These are phyloP conservation scores for Malassezia dermatis DNA, from an alignment of 1,284 basidiomycete genomes.

Conservation along the genomic window DNA sequence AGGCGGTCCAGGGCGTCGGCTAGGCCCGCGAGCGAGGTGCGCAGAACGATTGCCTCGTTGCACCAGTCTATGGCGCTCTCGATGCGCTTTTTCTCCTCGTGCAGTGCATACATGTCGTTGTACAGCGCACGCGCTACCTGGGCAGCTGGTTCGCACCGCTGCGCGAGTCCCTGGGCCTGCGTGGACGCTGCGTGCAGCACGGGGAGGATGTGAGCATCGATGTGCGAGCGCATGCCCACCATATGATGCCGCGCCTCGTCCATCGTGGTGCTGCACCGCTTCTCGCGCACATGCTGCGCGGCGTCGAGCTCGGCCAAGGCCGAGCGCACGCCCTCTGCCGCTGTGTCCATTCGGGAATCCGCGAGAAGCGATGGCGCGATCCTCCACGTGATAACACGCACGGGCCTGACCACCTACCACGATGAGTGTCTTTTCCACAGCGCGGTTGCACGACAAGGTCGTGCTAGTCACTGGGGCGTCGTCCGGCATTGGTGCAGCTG, in stretches of 20 bases:
- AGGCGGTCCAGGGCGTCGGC: conserved; percentile 66
- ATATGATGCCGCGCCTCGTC: background rate
- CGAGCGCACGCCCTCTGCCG: conserved; percentile 7
- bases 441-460: conserved; percentile 61
- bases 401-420: conserved; percentile 11
- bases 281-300: background rate
- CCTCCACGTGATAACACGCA: background rate
- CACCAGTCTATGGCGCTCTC: conserved; percentile 74
- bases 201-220: conserved; percentile 55
- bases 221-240: background rate
- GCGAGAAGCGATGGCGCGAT: background rate
- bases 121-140: conserved; percentile 80
- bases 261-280: background rate
- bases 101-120: conserved; percentile 70
- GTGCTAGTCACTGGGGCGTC: conserved; percentile 77
- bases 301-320: conserved; percentile 1
- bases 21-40: conserved; percentile 70
- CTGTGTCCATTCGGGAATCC: background rate
- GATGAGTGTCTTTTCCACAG: conserved; percentile 29
- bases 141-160: conserved; percentile 60
- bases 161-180: conserved; percentile 57
- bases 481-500: conserved; percentile 60
- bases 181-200: conserved; percentile 57
- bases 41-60: conserved; percentile 75
- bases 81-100: conserved; percentile 80